Percentiles rank a stretch among this genome's conserved stretches.
phyloP scores from a whole-genome alignment of 2,329 filamentous ascomycete genomes.

The Aspergillus ochraceus region DNA sequence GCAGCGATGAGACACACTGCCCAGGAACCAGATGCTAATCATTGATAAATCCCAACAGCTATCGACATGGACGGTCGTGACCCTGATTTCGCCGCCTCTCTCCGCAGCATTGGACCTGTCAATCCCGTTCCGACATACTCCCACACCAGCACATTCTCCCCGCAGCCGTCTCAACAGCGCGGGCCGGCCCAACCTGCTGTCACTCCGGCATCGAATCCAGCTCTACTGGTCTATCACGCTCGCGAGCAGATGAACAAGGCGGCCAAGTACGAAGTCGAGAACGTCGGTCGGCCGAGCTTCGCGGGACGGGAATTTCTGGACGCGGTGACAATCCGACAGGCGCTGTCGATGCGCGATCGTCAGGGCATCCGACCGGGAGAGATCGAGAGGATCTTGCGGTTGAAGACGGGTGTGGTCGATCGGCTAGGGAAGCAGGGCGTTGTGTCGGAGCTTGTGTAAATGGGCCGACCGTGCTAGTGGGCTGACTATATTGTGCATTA shows the following conservation, averaged over 20 bases:
- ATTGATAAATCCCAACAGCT: slow-evolving; percentile 33
- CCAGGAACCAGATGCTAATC: background rate
- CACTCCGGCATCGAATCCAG: slow-evolving; percentile 50
- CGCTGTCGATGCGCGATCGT: slow-evolving; percentile 50
- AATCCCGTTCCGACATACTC: slow-evolving; percentile 59
- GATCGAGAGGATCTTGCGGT: slow-evolving; percentile 47
- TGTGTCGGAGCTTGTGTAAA: slow-evolving; percentile 23
- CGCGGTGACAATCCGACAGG: slow-evolving; percentile 51
- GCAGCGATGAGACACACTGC: background rate
- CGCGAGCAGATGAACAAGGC: slow-evolving; percentile 51
- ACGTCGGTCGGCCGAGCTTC: slow-evolving; percentile 44
- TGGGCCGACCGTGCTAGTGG: background rate
- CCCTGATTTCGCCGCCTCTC: slow-evolving; percentile 73
- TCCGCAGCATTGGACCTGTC: slow-evolving; percentile 64
- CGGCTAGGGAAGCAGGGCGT: slow-evolving; percentile 38
- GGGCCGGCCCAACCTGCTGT: slow-evolving; percentile 37
- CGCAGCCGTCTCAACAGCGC: slow-evolving; percentile 22
- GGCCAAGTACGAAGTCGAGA: slow-evolving; percentile 56
- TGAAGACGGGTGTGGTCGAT: slow-evolving; percentile 46
- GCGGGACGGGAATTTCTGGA: slow-evolving; percentile 49
- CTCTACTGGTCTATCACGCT: slow-evolving; percentile 54
- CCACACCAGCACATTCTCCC: slow-evolving; percentile 52
- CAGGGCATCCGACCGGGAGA: slow-evolving; percentile 35
- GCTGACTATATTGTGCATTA: background rate
- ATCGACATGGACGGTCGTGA: slow-evolving; percentile 63